These are phyloP conservation scores for Xylariales sp. DNA, from an alignment of 2,329 filamentous ascomycete genomes.

Conservation along the genomic window DNA sequence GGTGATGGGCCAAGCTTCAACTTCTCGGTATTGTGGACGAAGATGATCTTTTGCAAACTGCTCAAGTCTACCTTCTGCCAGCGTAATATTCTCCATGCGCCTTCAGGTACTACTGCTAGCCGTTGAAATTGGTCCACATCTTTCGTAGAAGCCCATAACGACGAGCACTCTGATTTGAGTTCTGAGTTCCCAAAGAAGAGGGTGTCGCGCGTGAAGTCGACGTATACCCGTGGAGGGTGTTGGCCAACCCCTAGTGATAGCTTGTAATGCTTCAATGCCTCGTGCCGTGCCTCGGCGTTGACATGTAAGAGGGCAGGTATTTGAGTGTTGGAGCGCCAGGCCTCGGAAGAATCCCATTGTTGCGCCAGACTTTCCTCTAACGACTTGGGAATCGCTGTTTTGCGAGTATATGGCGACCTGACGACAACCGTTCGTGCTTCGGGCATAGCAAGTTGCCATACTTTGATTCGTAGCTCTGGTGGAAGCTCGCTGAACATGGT, in stretches of 20 bases:
- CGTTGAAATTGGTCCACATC: slow-evolving; percentile 21
- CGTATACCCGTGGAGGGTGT: slow-evolving; percentile 22
- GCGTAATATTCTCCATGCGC: slow-evolving; percentile 25
- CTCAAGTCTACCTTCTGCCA: slow-evolving; percentile 22
- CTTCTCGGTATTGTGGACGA: slow-evolving; percentile 25
- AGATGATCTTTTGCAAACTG: slow-evolving; percentile 25
- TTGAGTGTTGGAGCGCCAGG: slow-evolving; percentile 25
- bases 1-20: slow-evolving; percentile 18
- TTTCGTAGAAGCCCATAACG: slow-evolving; percentile 22
- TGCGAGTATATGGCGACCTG: slow-evolving; percentile 19
- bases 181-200: slow-evolving; percentile 26
- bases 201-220: slow-evolving; percentile 27
- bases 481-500: slow-evolving; percentile 25
- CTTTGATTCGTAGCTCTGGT: slow-evolving; percentile 27
- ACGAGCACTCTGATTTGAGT: slow-evolving; percentile 22
- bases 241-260: slow-evolving; percentile 22
- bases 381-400: slow-evolving; percentile 14
- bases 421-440: slow-evolving; percentile 23
- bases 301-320: slow-evolving; percentile 28
- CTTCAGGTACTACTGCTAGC: slow-evolving; percentile 27
- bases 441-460: slow-evolving; percentile 28
- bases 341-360: slow-evolving; percentile 13
- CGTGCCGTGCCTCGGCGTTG: slow-evolving; percentile 26
- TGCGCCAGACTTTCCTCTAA: slow-evolving; percentile 20
- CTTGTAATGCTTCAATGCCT: slow-evolving; percentile 26